A percentile compares a stretch with the other conserved stretches of the same genome.
These are phyloP conservation scores for Chalciporus piperatus DNA, from an alignment of 768 basidiomycete species.

Conservation along the genomic window DNA sequence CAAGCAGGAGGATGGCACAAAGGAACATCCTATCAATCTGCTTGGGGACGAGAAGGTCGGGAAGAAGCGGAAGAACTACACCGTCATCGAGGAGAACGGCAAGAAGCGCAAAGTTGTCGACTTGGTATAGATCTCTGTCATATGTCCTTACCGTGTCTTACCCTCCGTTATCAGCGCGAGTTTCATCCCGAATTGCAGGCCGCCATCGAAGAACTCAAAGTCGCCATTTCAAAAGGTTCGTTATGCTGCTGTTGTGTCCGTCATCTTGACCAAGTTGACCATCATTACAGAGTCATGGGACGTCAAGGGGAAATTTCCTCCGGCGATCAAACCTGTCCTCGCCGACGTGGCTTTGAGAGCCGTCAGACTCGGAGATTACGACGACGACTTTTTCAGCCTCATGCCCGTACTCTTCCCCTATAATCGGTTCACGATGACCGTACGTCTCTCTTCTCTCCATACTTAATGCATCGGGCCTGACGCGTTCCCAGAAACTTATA, in stretches of 20 bases:
- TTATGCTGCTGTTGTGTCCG: not conserved
- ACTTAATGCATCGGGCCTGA: constrained; percentile 7
- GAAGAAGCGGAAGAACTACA: constrained; percentile 56
- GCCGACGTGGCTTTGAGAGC: constrained; percentile 73
- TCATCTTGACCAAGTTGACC: not conserved
- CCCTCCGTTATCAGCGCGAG: constrained; percentile 39
- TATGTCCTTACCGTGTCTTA: not conserved
- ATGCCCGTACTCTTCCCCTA: constrained; percentile 91
- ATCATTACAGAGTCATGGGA: constrained; percentile 63
- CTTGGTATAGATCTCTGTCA: constrained; percentile 40
- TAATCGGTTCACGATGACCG: constrained; percentile 92
- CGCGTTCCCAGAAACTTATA: constrained; percentile 72
- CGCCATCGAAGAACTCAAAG: constrained; percentile 58
- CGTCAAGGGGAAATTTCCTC: constrained; percentile 88
- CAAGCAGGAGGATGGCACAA: constrained; percentile 40
- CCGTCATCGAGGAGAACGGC: constrained; percentile 50
- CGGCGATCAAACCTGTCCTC: constrained; percentile 68
- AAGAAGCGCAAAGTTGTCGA: constrained; percentile 75
- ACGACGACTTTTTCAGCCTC: constrained; percentile 86
- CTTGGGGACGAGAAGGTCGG: constrained; percentile 39
- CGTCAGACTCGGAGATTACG: constrained; percentile 82
- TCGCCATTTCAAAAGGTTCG: constrained; percentile 58
- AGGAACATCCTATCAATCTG: constrained; percentile 50
- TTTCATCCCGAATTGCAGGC: constrained; percentile 72
- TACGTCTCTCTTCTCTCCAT: constrained; percentile 33